Percentiles rank a stretch among this genome's conserved stretches.
These are phyloP conservation scores for Mycena maculata DNA, from an alignment of 768 basidiomycete genomes.

Conservation along the genomic window DNA sequence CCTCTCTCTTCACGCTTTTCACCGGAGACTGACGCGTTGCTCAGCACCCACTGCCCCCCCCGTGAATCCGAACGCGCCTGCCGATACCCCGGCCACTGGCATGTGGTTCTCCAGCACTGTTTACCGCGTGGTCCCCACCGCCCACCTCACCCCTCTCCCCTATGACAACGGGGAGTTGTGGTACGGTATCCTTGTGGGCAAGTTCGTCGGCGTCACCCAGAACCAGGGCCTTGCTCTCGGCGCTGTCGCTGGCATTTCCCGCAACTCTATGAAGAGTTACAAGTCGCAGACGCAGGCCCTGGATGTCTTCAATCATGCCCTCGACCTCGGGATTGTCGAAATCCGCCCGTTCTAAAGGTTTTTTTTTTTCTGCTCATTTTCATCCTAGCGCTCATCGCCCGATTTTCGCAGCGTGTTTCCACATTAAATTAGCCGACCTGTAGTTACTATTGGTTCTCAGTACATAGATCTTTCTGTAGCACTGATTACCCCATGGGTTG, in stretches of 20 bases:
- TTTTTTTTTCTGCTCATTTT: no score
- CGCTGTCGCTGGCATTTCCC: background rate
- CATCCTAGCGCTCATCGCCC: no score
- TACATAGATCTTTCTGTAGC: no score
- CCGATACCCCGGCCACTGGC: no score
- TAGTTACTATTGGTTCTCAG: no score
- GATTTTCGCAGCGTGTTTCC: no score
- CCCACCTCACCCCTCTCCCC: background rate
- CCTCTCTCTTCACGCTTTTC: no score
- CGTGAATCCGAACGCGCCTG: no score
- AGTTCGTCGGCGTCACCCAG: constrained; percentile 2
- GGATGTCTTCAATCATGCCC: background rate
- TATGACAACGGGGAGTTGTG: background rate
- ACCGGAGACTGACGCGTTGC: no score
- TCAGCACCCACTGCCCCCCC: no score
- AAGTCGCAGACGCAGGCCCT: background rate
- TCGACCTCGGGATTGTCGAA: background rate
- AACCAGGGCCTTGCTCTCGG: background rate
- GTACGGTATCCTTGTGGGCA: background rate
- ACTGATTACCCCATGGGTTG: no score
- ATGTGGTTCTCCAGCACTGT: background rate
- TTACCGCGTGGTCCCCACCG: background rate
- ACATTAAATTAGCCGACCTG: no score
- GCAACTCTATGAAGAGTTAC: background rate
- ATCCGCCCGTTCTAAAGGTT: background rate